Evolutionary conservation across 1,284 basidiomycete species (phyloP).

Genomic region (Hymenochaete sp.): DNA sequence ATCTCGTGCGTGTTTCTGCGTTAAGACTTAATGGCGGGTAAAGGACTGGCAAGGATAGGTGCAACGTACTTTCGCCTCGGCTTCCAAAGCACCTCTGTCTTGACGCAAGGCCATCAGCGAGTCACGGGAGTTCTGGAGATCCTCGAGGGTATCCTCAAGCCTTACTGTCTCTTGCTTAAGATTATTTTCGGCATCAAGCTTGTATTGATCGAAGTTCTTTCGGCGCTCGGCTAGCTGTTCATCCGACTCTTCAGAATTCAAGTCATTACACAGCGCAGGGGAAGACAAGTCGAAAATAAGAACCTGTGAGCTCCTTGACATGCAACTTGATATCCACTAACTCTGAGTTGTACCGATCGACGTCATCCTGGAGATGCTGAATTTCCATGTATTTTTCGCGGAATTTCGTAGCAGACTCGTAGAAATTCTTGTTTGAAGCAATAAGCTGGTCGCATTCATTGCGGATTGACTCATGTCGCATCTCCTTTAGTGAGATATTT

Average conservation of each 20-base stretch:
- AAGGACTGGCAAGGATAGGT: constrained; percentile 1
- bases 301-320: constrained; percentile 70
- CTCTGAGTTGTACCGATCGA: constrained; percentile 44
- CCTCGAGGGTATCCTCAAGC: constrained; percentile 57
- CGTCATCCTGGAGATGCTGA: constrained; percentile 49
- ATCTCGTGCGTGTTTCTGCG: constrained; percentile 57
- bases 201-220: constrained; percentile 64
- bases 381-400: constrained; percentile 74
- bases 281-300: constrained; percentile 9
- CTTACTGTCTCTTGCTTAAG: constrained; percentile 39
- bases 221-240: constrained; percentile 66
- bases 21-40: background rate
- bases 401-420: constrained; percentile 79
- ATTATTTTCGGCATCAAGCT: constrained; percentile 45
- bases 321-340: constrained; percentile 58
- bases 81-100: constrained; percentile 52
- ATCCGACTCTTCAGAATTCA: constrained; percentile 51
- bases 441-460: constrained; percentile 58
- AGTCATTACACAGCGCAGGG: background rate
- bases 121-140: constrained; percentile 42
- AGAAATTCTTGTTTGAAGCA: constrained; percentile 72
- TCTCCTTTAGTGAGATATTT: constrained; percentile 62
- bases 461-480: constrained; percentile 67
- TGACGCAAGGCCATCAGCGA: constrained; percentile 49
- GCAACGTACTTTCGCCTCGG: constrained; percentile 51